These are phyloP conservation scores for Fagopyrum homotropicum DNA, from an alignment of 148 eudicot genomes.

Conservation along the genomic window DNA sequence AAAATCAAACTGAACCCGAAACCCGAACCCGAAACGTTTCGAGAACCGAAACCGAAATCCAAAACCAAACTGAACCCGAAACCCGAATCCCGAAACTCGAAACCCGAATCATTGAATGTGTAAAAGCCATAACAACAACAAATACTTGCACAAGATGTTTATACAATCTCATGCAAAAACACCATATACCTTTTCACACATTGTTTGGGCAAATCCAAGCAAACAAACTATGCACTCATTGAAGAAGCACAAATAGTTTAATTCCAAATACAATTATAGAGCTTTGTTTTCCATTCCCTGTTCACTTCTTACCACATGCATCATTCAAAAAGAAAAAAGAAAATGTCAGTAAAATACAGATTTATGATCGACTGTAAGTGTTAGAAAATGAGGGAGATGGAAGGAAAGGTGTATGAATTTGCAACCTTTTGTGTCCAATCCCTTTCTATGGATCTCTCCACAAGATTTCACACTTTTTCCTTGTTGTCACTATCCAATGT, in stretches of 20 bases:
- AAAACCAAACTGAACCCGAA: too few relatives aligned
- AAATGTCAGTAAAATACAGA: constrained; percentile 6
- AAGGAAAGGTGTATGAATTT: not conserved
- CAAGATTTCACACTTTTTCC: constrained; percentile 7
- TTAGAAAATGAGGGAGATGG: not conserved
- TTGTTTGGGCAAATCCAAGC: constrained; percentile 6
- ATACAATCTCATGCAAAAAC: not conserved
- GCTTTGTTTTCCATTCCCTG: not conserved
- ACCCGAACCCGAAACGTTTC: too few relatives aligned
- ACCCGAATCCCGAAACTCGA: too few relatives aligned
- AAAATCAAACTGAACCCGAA: too few relatives aligned
- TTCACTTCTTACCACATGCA: not conserved
- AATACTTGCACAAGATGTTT: too few relatives aligned
- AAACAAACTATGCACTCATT: not conserved
- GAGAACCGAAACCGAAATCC: too few relatives aligned
- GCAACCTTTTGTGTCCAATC: constrained; percentile 7
- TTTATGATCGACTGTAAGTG: not conserved
- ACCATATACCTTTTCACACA: not conserved
- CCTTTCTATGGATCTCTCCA: constrained; percentile 5
- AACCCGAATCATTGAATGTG: too few relatives aligned
- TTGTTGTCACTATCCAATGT: not conserved
- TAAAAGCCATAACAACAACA: too few relatives aligned
- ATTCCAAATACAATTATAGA: not conserved
- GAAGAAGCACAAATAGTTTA: not conserved
- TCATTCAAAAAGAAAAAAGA: not conserved